Evolutionary conservation across 139 green algal species (phyloP), one percentile per base, ranked within the genome.

Genomic region (Cymbomonas tetramitiformis): DNA sequence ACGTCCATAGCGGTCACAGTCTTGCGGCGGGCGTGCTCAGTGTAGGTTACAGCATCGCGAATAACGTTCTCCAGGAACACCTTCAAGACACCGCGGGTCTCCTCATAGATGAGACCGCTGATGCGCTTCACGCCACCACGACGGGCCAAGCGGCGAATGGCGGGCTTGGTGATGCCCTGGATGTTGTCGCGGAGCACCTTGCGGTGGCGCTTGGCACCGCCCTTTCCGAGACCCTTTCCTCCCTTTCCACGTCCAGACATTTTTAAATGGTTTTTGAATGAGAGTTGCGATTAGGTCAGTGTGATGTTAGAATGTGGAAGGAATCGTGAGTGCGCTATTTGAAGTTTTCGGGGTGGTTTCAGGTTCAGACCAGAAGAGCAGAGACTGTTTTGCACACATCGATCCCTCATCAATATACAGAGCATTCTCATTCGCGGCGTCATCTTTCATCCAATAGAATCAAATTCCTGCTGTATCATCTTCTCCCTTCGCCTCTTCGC

Each of bases 1-100:
- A 93, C 83, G 61, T 94, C 86, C 72, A 93, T 87, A 32, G 85
- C 84, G 41, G 86, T 93, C 41, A 94, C 86, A 15, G 86, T 94
- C 83, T 94, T 94, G 51, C 86, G 73, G 57, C 84, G 75, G 49
- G 84, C 86, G 83, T 95, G 86, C 82, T 95, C 84, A 44, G 84
- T 93, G 82, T 95, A 95, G 70, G 86, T 95, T 30, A 95, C 86
- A 19, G 83, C 79, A 59, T 94, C 85, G 55, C 84, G 46, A 52
- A 79, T 72, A 23, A 82, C 67, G 54, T 82, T 80, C 47, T 74
- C 64, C 10, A 76, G 55, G 52, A 76, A 74, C 54, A 77, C 62
- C 73, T 72, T 83, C 54, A 83, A 70, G 21, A 83, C 76, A 38
- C 61, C 77, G 39, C 79, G 69, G 58, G 79, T 87, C 76, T 94